Base-by-base conservation (phyloP, 192 early-diverging fungal species). In the Allomyces javanicus region DNA sequence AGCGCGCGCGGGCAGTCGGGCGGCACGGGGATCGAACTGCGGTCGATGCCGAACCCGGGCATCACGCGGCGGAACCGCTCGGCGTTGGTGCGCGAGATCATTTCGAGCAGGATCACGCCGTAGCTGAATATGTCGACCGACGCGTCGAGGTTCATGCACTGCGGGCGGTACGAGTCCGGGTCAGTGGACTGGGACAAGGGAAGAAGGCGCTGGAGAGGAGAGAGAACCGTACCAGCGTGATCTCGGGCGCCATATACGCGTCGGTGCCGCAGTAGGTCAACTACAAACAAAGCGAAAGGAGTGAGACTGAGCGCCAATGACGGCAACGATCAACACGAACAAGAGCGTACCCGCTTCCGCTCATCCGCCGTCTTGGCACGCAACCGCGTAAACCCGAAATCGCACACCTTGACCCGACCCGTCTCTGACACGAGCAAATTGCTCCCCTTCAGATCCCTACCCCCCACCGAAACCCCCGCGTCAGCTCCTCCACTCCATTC, bases 341-440 rank as follows among this genome's bases (percentile, higher is more conserved):
- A 58, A 58, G 9, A 40, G 24, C 65, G 24, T 25, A 65, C 24
- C 24, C 65, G 65, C 27, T 58, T 65, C 58, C 58, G 44, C 19
- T 65, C 65, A 14, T 65, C 65, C 24, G 24, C 65, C 1, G 24
- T 65, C 21, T 65, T 25, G 17, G 65, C 65, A 9, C 44, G 44
- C 24, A 65, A 21, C 58, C 65, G 44, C 24, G 65, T 25, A 25
- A 65, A 33, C 24, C 65, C 65, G 21, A 65, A 65, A 33, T 65
- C 65, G 25, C 65, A 65, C 14, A 65, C 58, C 21, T 65, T 65
- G 0, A 58, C 65, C 24, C 65, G 24, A 3, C 65, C 26, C 24
- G 24, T 65, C 25, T 65, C 65, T 1, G 65, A 26, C 10, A 65
- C 58, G 58, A 65, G 27, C 12, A 65, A 25, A 33, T 65, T 65